Base-by-base conservation (phyloP, 495 filamentous ascomycete species). In the Neurospora terricola region DNA sequence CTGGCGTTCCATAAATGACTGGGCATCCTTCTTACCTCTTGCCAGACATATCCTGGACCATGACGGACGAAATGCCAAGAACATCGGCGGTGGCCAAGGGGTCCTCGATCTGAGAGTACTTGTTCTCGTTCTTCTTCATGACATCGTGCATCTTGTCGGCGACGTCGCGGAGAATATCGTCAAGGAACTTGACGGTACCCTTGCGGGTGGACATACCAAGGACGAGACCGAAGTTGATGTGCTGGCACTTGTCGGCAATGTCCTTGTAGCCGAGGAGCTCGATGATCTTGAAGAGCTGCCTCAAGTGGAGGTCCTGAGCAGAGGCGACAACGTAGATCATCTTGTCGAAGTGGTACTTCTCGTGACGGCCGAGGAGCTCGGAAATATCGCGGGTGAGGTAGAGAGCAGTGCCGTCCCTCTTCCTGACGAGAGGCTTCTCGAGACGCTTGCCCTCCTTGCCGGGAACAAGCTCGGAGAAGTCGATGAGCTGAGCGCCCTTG, bases 401-500 rank as follows among this genome's bases (percentile, higher is more conserved):
- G 38, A 90, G 82, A 14, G 87, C 88, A 7, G 88, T 90, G 66
- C 89, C 89, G 71, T 90, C 87, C 73, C 83, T 85, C 80, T 90
- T 89, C 75, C 86, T 82, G 71, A 90, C 82, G 37, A 91, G 83
- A 2, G 87, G 83, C 76, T 83, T 85, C 72, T 88, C 76, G 43
- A 90, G 83, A 72, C 84, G 85, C 81, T 89, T 89, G 71, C 83
- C 87, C 54, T 82, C 82, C 75, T 88, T 88, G 70, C 87, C 87
- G 16, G 85, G 84, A 9, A 88, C 85, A 73, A 93, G 88, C 80
- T 94, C 93, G 69, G 87, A 87, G 75, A 99, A 92, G 81, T 99
- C 92, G 72, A 97, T 90, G 74, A 98, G 92, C 70, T 93, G 85
- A 48, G 96, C 96, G 45, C 96, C 96, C 39, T 98, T 89, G 39